These are phyloP conservation scores for Salix caprea DNA, from an alignment of 345 rosid species.

Conservation along the genomic window DNA sequence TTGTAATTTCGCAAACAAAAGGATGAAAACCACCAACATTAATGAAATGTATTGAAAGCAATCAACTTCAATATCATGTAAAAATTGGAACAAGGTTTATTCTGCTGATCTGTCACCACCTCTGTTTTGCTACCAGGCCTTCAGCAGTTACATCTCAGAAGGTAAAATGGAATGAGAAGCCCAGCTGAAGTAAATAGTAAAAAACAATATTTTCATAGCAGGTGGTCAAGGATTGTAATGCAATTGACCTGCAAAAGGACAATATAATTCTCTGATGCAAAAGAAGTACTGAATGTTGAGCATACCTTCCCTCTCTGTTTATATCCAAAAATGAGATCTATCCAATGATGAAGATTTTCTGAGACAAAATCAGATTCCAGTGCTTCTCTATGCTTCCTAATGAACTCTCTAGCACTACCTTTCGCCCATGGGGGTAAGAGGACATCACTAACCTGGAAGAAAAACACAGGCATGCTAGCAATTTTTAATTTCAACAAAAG, in stretches of 20 bases:
- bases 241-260: neutral
- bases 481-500: neutral
- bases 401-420: slow-evolving; percentile 90
- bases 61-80: neutral
- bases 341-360: slow-evolving; percentile 97
- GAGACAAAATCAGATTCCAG: slow-evolving; percentile 94
- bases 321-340: slow-evolving; percentile 95
- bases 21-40: neutral
- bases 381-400: slow-evolving; percentile 88
- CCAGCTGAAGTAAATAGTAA: neutral
- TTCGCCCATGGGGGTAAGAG: slow-evolving; percentile 95
- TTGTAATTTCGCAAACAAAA: neutral
- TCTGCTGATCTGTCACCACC: neutral
- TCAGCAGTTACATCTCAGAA: neutral
- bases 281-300: neutral
- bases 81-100: neutral
- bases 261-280: neutral
- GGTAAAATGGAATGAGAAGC: neutral
- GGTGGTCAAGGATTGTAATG: neutral
- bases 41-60: neutral
- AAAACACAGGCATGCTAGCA: neutral
- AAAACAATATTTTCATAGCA: neutral
- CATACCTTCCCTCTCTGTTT: slow-evolving; percentile 98
- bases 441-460: slow-evolving; percentile 80
- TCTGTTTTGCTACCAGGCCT: neutral